These are phyloP conservation scores for Agaricus blazei DNA, from an alignment of 768 basidiomycete species.

Conservation along the genomic window DNA sequence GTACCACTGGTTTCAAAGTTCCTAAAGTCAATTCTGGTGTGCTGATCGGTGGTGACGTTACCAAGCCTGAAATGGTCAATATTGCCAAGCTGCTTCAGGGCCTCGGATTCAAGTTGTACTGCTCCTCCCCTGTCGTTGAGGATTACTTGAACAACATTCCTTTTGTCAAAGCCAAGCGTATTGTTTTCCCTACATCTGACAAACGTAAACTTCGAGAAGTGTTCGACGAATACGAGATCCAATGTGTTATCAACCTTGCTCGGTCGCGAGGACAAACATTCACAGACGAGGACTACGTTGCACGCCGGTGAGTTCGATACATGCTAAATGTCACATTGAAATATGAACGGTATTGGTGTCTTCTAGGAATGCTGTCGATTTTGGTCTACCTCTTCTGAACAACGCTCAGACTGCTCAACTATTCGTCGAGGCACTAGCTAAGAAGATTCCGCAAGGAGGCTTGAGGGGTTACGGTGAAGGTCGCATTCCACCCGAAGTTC, in stretches of 20 bases:
- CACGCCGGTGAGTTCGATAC: conserved; percentile 59
- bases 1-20: conserved; percentile 93
- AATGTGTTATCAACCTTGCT: conserved; percentile 91
- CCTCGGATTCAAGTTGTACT: conserved; percentile 95
- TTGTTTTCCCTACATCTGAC: conserved; percentile 95
- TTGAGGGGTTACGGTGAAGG: conserved; percentile 81
- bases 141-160: conserved; percentile 74
- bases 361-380: conserved; percentile 87
- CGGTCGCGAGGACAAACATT: conserved; percentile 69
- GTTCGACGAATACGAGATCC: conserved; percentile 91
- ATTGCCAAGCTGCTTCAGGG: conserved; percentile 78
- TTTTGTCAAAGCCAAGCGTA: conserved; percentile 78
- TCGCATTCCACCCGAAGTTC: conserved; percentile 84
- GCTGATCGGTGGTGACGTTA: conserved; percentile 87
- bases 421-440: conserved; percentile 84
- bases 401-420: conserved; percentile 85
- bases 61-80: conserved; percentile 78
- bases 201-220: conserved; percentile 93
- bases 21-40: conserved; percentile 83
- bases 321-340: neutral
- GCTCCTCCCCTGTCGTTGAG: conserved; percentile 76
- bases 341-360: conserved; percentile 8
- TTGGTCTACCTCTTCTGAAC: conserved; percentile 88
- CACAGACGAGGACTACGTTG: conserved; percentile 94
- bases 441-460: conserved; percentile 79